Base-by-base conservation (phyloP, 352 stramenopile species). In the Phytophthora palmivora region DNA sequence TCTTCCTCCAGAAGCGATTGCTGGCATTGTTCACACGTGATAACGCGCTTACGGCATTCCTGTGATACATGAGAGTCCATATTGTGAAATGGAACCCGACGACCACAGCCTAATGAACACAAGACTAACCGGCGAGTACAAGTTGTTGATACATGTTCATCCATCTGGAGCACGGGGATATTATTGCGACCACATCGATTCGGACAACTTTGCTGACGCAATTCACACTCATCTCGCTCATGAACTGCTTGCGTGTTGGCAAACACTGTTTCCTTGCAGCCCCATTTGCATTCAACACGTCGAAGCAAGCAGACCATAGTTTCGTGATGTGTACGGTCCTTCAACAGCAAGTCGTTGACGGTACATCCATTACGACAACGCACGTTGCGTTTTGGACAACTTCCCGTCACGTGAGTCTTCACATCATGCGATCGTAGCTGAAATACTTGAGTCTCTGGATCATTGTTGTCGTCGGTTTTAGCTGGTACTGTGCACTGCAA, bases 361-460 rank as follows among this genome's bases (percentile, higher is more conserved):
- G 42, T 52, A 44, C 85, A 94, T 38, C 85, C 82, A 46, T 91
- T 90, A 57, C 79, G 83, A 48, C 85, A 94, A 9, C 82, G 85
- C 46, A 92, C 83, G 12, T 66, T 58, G 7, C 82, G 82, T 21
- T 74, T 58, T 1, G 42, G 50, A 26, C 82, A 94, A 22, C 80
- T 70, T 38, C 49, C 74, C 2, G 66, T 73, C 34, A 76, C 48
- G 38, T 94, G 85, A 2, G 46, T 38, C 30, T 83, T 86, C 10
- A 92, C 38, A 19, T 89, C 77, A 37, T 67, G 42, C 36, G 37
- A 63, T 16, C 55, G 56, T 7, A 76, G 69, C 5, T 67, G 68
- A 19, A 86, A 39, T 11, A 73, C 26, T 51, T 45, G 42, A 26
- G 9, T 5, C n/a, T 52, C 10, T 34, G 21, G 7, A 11, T 18